Conservation (phyloP, 2,329 filamentous ascomycete genomes). For the Ophiosphaerella korrae region DNA sequence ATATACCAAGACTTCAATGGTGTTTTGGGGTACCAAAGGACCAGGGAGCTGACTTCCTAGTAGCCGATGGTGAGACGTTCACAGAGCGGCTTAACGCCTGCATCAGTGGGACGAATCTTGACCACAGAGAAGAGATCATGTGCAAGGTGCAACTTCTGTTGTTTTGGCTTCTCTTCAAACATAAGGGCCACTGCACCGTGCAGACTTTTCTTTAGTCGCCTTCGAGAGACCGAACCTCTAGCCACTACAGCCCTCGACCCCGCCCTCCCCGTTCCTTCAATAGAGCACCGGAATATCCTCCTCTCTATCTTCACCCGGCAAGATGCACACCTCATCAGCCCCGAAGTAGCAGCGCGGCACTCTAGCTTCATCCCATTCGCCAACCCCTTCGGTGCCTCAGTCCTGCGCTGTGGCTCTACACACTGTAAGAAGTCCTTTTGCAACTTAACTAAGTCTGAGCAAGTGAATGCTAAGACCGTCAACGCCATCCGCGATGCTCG, state of each 20-base stretch:
- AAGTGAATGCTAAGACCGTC: constrained; percentile 3
- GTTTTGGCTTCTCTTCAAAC: constrained; percentile 42
- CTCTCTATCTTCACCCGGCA: constrained; percentile 33
- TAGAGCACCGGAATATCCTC: constrained; percentile 19
- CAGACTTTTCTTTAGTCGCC: constrained; percentile 39
- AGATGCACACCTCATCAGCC: constrained; percentile 11
- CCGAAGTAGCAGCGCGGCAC: constrained; percentile 8
- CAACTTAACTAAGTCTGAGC: background rate
- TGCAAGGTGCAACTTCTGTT: constrained; percentile 34
- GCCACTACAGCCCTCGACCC: constrained; percentile 25
- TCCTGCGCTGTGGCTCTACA: constrained; percentile 30
- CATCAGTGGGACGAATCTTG: background rate
- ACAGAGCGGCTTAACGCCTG: constrained; percentile 11
- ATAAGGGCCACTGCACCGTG: constrained; percentile 32
- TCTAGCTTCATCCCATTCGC: constrained; percentile 26
- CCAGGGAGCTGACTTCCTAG: constrained; percentile 13
- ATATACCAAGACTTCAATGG: constrained; percentile 40
- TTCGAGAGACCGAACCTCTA: constrained; percentile 24
- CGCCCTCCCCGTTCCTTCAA: constrained; percentile 14
- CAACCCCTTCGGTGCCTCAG: constrained; percentile 34
- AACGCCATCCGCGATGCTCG: constrained; percentile 21
- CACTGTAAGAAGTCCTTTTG: constrained; percentile 21
- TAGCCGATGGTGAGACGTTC: constrained; percentile 19
- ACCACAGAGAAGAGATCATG: constrained; percentile 14
- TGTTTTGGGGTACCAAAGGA: constrained; percentile 24